A percentile compares a stretch with the other conserved stretches of the same genome.
These are phyloP conservation scores for Stephanodiscus triporus DNA, from an alignment of 108 stramenopile species.

Conservation along the genomic window DNA sequence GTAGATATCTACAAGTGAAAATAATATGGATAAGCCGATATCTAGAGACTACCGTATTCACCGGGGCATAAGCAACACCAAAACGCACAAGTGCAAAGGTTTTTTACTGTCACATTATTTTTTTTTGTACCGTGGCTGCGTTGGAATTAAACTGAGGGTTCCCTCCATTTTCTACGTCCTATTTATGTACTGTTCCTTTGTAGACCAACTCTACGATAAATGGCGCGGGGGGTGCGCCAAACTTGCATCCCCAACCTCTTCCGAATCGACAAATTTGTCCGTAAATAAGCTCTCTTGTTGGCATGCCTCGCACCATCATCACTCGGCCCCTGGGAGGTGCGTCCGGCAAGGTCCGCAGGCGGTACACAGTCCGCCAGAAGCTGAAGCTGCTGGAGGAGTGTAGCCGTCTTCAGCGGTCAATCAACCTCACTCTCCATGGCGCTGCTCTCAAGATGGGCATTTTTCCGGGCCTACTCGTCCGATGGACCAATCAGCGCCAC, in stretches of 20 bases:
- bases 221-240: not conserved
- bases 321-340: not conserved
- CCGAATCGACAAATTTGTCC: not conserved
- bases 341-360: not conserved
- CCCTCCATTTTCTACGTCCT: too few species aligned
- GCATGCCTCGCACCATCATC: not conserved
- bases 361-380: not conserved
- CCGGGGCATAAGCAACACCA: too few species aligned
- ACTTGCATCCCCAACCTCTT: too few species aligned
- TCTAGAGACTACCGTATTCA: too few species aligned
- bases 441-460: not conserved
- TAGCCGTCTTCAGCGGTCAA: not conserved
- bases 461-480: not conserved
- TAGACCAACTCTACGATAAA: too few species aligned
- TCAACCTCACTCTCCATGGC: not conserved
- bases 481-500: not conserved
- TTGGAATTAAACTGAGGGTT: too few species aligned
- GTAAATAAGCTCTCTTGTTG: not conserved
- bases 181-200: too few species aligned
- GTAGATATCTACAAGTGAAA: too few species aligned
- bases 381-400: not conserved
- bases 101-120: too few species aligned
- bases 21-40: too few species aligned
- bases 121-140: too few species aligned
- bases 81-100: too few species aligned